Evolutionary conservation across 192 early-diverging fungal species (phyloP).

Genomic region (Gonapodya prolifera): DNA sequence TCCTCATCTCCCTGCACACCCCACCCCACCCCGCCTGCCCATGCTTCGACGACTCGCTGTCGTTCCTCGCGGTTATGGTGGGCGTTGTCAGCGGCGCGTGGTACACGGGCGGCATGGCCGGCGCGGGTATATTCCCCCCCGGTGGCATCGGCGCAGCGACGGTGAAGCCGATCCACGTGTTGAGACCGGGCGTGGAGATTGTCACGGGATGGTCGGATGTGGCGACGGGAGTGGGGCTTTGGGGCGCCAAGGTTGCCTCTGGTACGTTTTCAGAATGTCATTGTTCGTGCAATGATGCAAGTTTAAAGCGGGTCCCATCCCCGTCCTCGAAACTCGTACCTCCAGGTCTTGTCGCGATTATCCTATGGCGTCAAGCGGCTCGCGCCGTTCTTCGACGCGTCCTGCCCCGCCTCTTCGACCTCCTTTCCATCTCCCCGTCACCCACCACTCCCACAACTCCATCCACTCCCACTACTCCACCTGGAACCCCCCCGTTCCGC

Average conservation of each 20-base stretch:
- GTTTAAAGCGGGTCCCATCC: neutral
- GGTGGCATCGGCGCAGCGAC: neutral
- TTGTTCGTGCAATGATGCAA: neutral
- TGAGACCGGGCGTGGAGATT: neutral
- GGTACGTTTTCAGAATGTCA: neutral
- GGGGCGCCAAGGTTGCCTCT: neutral
- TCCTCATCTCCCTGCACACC: neutral
- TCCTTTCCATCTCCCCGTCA: neutral
- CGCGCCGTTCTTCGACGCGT: neutral
- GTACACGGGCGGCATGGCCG: neutral
- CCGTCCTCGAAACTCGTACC: neutral
- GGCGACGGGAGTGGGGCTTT: neutral
- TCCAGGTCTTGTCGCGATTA: neutral
- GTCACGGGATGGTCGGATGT: neutral
- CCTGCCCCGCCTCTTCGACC: neutral
- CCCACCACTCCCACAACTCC: neutral
- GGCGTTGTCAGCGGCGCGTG: neutral
- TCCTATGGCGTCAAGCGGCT: neutral
- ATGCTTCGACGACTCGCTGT: slow-evolving; percentile 2
- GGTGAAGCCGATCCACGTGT: neutral
- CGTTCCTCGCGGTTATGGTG: neutral
- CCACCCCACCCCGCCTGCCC: neutral
- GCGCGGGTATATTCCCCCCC: neutral
- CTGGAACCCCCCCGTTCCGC: neutral
- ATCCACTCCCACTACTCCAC: too few species aligned